Percentiles rank a stretch among this genome's conserved stretches.
Evolutionary conservation across 306 rosid genomes (phyloP).

Genomic region (Trifolium dubium): DNA sequence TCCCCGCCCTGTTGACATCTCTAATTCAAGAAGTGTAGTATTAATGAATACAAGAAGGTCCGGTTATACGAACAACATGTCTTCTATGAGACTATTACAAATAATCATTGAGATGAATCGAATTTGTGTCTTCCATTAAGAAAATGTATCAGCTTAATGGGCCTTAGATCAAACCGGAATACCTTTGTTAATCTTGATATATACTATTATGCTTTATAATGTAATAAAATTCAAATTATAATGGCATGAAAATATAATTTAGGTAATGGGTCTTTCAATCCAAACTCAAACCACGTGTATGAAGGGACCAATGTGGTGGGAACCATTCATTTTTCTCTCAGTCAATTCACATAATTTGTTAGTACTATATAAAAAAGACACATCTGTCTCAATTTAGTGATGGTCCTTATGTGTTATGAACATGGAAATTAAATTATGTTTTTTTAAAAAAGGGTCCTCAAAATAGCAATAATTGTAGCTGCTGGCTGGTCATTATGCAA

Average conservation of each 20-base stretch:
- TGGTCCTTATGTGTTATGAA: constrained; percentile 42
- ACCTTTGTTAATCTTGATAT: too few species aligned
- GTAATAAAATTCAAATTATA: background rate
- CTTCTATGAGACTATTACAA: too few species aligned
- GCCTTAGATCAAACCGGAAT: too few species aligned
- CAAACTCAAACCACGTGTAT: constrained; percentile 45
- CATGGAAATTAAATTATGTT: constrained; percentile 1
- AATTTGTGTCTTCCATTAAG: too few species aligned
- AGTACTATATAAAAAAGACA: constrained; percentile 41
- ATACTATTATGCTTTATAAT: background rate
- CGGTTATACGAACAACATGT: too few species aligned
- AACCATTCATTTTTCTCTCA: constrained; percentile 11
- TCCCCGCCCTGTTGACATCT: too few species aligned
- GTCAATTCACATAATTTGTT: constrained; percentile 41
- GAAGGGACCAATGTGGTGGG: constrained; percentile 44
- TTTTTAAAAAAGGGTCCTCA: constrained; percentile 16
- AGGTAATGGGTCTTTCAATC: constrained; percentile 26
- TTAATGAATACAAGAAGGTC: too few species aligned
- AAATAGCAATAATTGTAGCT: constrained; percentile 47
- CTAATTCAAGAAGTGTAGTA: too few species aligned
- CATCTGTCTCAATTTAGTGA: constrained; percentile 33
- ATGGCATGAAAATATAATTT: constrained; percentile 22
- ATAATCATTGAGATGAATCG: too few species aligned
- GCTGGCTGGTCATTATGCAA: constrained; percentile 34
- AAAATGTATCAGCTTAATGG: too few species aligned